Percentiles rank a stretch among this genome's conserved stretches.
phyloP scores from a whole-genome alignment of 129 eudicot species.

The Sambucus nigra region DNA sequence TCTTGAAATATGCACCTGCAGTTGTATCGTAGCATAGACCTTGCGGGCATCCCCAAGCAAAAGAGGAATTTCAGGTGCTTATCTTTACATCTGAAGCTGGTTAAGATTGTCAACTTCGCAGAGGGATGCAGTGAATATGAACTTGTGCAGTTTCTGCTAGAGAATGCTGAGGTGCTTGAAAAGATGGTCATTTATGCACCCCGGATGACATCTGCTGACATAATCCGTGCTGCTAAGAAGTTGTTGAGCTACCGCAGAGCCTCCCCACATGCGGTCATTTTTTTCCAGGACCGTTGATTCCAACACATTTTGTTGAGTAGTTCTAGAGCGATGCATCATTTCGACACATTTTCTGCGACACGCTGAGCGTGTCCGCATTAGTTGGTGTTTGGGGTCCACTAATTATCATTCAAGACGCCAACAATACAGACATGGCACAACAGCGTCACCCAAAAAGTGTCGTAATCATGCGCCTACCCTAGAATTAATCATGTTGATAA shows the following conservation, averaged over 20 bases:
- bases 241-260: background rate
- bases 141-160: background rate
- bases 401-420: too few species aligned
- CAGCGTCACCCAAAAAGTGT: too few species aligned
- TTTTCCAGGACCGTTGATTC: too few species aligned
- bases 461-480: too few species aligned
- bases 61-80: background rate
- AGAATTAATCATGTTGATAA: too few species aligned
- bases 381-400: too few species aligned
- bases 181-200: background rate
- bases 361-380: too few species aligned
- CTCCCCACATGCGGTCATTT: background rate
- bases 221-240: background rate
- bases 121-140: background rate
- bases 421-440: too few species aligned
- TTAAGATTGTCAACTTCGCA: background rate
- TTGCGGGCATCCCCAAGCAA: background rate
- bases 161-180: background rate
- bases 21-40: background rate
- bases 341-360: too few species aligned
- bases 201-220: background rate
- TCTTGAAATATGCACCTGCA: background rate
- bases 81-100: background rate
- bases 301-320: too few species aligned
- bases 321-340: too few species aligned